Percentiles rank a stretch among this genome's conserved stretches.
Evolutionary conservation across 176 grass and related monocot genomes (phyloP).

Genomic region (Raddia distichophylla): DNA sequence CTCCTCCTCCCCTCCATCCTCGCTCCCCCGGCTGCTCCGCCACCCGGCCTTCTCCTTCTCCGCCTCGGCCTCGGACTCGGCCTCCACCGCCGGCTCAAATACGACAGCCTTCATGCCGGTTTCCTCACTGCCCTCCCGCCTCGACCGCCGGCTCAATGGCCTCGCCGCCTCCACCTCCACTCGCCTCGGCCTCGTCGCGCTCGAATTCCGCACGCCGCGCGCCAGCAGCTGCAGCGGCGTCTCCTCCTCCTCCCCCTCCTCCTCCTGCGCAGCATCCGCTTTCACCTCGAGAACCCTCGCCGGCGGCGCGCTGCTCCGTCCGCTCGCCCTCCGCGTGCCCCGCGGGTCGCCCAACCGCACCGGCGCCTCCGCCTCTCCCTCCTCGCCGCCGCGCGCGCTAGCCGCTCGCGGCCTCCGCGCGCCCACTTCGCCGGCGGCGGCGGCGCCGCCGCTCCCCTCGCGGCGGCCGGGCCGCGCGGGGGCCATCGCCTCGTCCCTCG

Average conservation of each 20-base stretch:
- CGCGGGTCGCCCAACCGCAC: slow-evolving; percentile 17
- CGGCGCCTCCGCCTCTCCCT: not conserved
- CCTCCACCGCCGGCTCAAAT: not conserved
- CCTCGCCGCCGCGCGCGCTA: not conserved
- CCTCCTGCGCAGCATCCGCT: not conserved
- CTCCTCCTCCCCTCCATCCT: slow-evolving; percentile 33
- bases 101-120: not conserved
- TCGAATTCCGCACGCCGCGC: slow-evolving; percentile 32
- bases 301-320: slow-evolving; percentile 13
- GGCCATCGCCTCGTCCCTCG: slow-evolving; percentile 10
- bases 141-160: slow-evolving; percentile 48
- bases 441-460: slow-evolving; percentile 35
- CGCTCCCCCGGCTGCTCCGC: slow-evolving; percentile 42
- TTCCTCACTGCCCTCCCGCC: slow-evolving; percentile 16
- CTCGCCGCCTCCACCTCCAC: not conserved
- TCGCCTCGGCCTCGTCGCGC: slow-evolving; percentile 36
- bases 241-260: slow-evolving; percentile 14
- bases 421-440: not conserved
- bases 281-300: not conserved
- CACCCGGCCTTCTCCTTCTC: slow-evolving; percentile 25
- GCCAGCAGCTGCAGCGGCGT: slow-evolving; percentile 34
- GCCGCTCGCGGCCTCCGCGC: not conserved
- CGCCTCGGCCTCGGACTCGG: slow-evolving; percentile 10
- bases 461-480: slow-evolving; percentile 34
- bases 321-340: slow-evolving; percentile 2